A percentile compares a stretch with the other conserved stretches of the same genome.
phyloP scores from a whole-genome alignment of 768 basidiomycete species.

The Naganishia antarctica region DNA sequence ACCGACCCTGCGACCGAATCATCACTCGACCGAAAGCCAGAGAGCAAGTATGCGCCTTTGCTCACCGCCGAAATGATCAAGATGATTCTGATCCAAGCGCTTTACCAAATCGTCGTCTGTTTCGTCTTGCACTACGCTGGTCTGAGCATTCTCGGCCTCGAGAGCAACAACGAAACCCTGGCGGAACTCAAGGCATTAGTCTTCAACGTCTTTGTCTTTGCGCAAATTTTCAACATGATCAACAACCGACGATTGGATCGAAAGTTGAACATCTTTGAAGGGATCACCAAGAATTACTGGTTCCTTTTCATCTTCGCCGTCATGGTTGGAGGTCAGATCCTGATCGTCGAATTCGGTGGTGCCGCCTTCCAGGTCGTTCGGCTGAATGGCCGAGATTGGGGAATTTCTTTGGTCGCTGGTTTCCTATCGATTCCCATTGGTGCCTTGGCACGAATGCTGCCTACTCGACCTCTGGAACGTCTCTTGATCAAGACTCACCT shows the following conservation, averaged over 20 bases:
- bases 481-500: conserved; percentile 59
- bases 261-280: conserved; percentile 81
- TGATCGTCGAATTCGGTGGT: conserved; percentile 87
- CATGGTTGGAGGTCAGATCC: conserved; percentile 77
- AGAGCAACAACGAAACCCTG: conserved; percentile 28
- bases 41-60: conserved; percentile 78
- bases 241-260: conserved; percentile 84
- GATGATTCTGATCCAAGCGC: conserved; percentile 84
- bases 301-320: conserved; percentile 79
- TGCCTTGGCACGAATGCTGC: conserved; percentile 69
- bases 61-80: conserved; percentile 95
- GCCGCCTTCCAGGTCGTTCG: conserved; percentile 82
- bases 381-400: conserved; percentile 83
- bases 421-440: conserved; percentile 83
- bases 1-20: conserved; percentile 84
- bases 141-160: conserved; percentile 59
- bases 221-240: conserved; percentile 92
- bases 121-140: conserved; percentile 88
- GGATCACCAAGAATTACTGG: conserved; percentile 70
- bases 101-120: conserved; percentile 75
- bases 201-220: conserved; percentile 98
- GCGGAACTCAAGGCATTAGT: conserved; percentile 72
- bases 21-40: conserved; percentile 77
- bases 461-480: conserved; percentile 71
- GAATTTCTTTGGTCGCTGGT: conserved; percentile 81